Conservation (phyloP, 257 asterid species). For the Cynanchum wilfordii region DNA sequence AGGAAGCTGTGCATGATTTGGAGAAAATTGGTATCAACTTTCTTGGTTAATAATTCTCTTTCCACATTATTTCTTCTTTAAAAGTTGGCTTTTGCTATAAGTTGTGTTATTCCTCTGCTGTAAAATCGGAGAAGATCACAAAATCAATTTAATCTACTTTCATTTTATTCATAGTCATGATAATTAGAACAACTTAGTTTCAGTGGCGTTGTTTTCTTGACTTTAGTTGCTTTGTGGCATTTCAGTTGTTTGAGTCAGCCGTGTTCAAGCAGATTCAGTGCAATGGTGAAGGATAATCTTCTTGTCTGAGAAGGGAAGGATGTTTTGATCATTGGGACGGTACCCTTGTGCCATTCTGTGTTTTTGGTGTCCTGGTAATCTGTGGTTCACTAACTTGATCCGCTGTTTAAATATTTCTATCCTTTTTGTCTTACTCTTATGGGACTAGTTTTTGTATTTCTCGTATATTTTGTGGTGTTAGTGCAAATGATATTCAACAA, state of each 20-base stretch:
- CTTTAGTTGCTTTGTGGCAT: neutral
- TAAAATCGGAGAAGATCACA: neutral
- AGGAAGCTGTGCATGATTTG: slow-evolving; percentile 33
- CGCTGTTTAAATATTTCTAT: neutral
- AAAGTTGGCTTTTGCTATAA: neutral
- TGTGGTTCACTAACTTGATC: neutral
- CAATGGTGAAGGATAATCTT: neutral
- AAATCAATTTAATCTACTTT: neutral
- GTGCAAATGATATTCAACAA: neutral
- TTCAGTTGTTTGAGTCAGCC: neutral
- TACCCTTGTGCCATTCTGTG: neutral
- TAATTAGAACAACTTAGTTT: neutral
- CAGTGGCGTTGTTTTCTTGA: neutral
- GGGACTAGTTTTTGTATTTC: neutral
- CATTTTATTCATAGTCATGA: neutral
- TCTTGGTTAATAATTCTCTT: neutral
- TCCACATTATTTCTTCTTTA: neutral
- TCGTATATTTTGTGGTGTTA: neutral
- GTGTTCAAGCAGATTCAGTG: neutral
- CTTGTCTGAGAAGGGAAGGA: neutral
- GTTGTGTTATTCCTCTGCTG: neutral
- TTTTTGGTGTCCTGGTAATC: neutral
- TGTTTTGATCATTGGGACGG: neutral
- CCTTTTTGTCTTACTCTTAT: neutral
- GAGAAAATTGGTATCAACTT: slow-evolving; percentile 4